These are phyloP conservation scores for Antrodiella citrinella DNA, from an alignment of 768 basidiomycete species.

Conservation along the genomic window DNA sequence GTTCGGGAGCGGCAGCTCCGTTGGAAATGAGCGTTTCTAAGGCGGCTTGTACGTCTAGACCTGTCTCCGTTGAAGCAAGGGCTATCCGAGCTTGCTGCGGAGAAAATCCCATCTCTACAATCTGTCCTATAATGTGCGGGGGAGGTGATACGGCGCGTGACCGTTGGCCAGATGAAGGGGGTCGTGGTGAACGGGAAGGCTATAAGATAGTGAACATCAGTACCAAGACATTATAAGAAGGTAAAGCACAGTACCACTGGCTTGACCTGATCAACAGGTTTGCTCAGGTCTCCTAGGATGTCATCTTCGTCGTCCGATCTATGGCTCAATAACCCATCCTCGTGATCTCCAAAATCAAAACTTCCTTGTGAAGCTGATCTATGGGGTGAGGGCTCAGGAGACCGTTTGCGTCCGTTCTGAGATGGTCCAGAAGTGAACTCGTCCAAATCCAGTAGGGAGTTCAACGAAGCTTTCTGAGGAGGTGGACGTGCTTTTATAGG, in stretches of 20 bases:
- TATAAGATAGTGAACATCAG: too few species aligned
- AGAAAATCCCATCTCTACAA: conserved; percentile 95
- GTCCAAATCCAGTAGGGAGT: conserved; percentile 17
- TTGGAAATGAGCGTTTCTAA: conserved; percentile 53
- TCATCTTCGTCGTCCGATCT: conserved; percentile 53
- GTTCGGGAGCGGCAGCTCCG: conserved; percentile 10
- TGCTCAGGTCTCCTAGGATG: conserved; percentile 58
- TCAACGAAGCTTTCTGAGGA: conserved; percentile 14
- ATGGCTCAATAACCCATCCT: conserved; percentile 30
- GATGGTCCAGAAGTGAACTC: conserved; percentile 9
- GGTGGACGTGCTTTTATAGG: conserved; percentile 16
- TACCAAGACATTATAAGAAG: too few species aligned
- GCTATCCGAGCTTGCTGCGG: conserved; percentile 68
- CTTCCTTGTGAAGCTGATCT: conserved; percentile 34
- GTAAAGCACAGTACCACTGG: conserved; percentile 3
- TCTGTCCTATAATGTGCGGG: conserved; percentile 84
- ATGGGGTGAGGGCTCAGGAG: conserved; percentile 12
- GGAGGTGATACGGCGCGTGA: conserved; percentile 49
- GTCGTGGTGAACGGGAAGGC: conserved; percentile 13
- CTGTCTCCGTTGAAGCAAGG: conserved; percentile 58
- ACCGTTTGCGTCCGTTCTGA: conserved; percentile 2
- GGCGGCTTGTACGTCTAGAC: conserved; percentile 71
- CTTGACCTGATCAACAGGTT: conserved; percentile 41
- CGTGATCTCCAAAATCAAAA: conserved; percentile 54
- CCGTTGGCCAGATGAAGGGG: conserved; percentile 6